Percentiles rank a stretch among this genome's conserved stretches.
These are phyloP conservation scores for Trichoderma koningii DNA, from an alignment of 2,329 filamentous ascomycete species.

Conservation along the genomic window DNA sequence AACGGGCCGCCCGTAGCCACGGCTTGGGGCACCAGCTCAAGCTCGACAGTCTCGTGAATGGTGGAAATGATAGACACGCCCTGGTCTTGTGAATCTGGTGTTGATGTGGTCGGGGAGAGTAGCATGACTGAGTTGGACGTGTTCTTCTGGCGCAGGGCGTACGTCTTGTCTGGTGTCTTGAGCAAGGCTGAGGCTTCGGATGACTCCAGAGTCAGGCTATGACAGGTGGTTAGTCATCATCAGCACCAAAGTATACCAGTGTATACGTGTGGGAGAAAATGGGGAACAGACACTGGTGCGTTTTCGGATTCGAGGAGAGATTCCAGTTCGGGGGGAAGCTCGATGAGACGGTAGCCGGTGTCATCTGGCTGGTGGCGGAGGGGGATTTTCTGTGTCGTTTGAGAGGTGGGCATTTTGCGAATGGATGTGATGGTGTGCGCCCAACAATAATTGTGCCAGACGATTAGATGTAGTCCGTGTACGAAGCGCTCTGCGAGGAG, in stretches of 20 bases:
- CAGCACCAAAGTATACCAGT: too few relatives aligned
- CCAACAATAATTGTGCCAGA: background rate
- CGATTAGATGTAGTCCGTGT: background rate
- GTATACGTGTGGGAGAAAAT: background rate
- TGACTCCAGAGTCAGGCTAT: constrained; percentile 52
- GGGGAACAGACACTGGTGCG: constrained; percentile 53
- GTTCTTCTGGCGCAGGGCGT: constrained; percentile 65
- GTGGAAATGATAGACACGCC: constrained; percentile 55
- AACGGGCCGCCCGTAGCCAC: constrained; percentile 36
- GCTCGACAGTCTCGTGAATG: constrained; percentile 64
- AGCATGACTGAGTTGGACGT: constrained; percentile 67
- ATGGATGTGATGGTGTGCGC: background rate
- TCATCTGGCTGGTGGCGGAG: constrained; percentile 53
- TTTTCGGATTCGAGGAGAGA: constrained; percentile 56
- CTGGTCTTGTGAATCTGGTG: constrained; percentile 29
- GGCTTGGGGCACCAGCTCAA: constrained; percentile 49
- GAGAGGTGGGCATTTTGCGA: constrained; percentile 44
- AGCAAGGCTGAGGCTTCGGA: constrained; percentile 55
- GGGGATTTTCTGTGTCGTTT: constrained; percentile 51
- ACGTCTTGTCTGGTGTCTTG: constrained; percentile 54
- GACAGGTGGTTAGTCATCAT: background rate
- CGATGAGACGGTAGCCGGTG: constrained; percentile 60
- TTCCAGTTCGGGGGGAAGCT: constrained; percentile 62
- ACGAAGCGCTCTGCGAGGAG: too few relatives aligned
- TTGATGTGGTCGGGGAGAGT: constrained; percentile 43